Conservation (phyloP, 108 stramenopile genomes). For the Fragilariopsis cylindrus region DNA sequence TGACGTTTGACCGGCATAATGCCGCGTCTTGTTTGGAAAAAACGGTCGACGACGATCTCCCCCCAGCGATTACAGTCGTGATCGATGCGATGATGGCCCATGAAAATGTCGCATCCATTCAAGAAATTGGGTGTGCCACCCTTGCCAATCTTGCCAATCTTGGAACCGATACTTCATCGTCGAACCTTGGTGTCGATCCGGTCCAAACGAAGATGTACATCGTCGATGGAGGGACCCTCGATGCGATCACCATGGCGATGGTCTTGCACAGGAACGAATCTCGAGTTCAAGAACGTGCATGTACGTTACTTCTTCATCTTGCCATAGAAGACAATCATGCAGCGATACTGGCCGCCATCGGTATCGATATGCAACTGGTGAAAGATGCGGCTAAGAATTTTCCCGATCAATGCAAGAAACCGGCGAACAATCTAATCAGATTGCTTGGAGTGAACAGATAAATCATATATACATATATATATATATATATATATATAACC, state of each 20-base stretch:
- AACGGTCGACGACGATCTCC: slow-evolving; percentile 51
- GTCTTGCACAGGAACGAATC: slow-evolving; percentile 58
- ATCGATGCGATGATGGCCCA: slow-evolving; percentile 73
- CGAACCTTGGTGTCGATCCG: slow-evolving; percentile 46
- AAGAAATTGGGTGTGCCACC: slow-evolving; percentile 75
- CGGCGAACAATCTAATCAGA: slow-evolving; percentile 18
- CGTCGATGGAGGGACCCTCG: slow-evolving; percentile 66
- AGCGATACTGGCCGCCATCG: slow-evolving; percentile 60
- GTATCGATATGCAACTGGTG: slow-evolving; percentile 49
- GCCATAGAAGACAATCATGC: slow-evolving; percentile 54
- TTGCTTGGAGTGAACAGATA: not conserved
- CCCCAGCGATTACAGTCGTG: slow-evolving; percentile 57
- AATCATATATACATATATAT: too few relatives aligned
- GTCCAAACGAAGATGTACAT: slow-evolving; percentile 59
- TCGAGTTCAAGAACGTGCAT: slow-evolving; percentile 60
- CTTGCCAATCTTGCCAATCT: slow-evolving; percentile 56
- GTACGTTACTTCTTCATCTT: slow-evolving; percentile 48
- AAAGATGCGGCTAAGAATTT: slow-evolving; percentile 44
- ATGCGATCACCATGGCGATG: slow-evolving; percentile 78
- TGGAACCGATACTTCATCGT: slow-evolving; percentile 9
- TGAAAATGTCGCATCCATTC: slow-evolving; percentile 49
- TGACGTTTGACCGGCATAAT: slow-evolving; percentile 43
- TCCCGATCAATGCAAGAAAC: slow-evolving; percentile 52
- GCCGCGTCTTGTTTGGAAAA: slow-evolving; percentile 41
- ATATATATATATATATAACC: too few relatives aligned